Evolutionary conservation across 352 stramenopile genomes (phyloP).

Genomic region (Salisapilia sapeloensis): DNA sequence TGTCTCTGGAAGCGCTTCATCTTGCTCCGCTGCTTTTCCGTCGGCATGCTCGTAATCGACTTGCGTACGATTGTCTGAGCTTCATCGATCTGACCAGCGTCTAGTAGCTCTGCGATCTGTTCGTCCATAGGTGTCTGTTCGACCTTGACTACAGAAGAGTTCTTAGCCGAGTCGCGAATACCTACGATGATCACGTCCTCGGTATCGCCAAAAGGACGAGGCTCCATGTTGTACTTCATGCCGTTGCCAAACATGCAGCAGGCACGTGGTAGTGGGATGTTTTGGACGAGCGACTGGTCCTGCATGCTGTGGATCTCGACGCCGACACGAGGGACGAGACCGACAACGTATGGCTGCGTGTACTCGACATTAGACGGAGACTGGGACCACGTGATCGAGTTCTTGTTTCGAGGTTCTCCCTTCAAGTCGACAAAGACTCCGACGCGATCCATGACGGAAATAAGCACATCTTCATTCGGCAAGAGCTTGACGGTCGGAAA

Average conservation of each 20-base stretch:
- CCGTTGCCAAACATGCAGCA: conserved; percentile 74
- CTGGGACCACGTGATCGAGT: conserved; percentile 72
- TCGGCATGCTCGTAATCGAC: conserved; percentile 42
- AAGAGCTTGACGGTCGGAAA: conserved; percentile 64
- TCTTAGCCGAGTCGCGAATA: conserved; percentile 36
- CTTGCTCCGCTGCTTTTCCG: conserved; percentile 77
- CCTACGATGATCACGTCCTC: conserved; percentile 71
- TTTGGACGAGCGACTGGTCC: conserved; percentile 65
- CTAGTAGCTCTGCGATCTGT: conserved; percentile 67
- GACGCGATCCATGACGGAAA: conserved; percentile 70
- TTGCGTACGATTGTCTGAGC: conserved; percentile 73
- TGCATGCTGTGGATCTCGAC: conserved; percentile 65
- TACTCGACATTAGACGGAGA: conserved; percentile 56
- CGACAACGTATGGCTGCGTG: conserved; percentile 62
- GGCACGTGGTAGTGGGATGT: conserved; percentile 34
- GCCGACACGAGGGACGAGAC: conserved; percentile 50
- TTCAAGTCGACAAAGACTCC: conserved; percentile 69
- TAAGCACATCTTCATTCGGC: conserved; percentile 69
- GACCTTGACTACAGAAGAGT: conserved; percentile 68
- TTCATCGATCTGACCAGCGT: conserved; percentile 74
- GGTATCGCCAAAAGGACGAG: conserved; percentile 38
- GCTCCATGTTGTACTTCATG: conserved; percentile 86
- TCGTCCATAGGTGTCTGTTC: conserved; percentile 76
- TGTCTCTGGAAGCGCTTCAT: conserved; percentile 81
- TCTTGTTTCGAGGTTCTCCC: conserved; percentile 60